Conservation (phyloP, 2,329 filamentous ascomycete genomes). For the Lachnellula hyalina region DNA sequence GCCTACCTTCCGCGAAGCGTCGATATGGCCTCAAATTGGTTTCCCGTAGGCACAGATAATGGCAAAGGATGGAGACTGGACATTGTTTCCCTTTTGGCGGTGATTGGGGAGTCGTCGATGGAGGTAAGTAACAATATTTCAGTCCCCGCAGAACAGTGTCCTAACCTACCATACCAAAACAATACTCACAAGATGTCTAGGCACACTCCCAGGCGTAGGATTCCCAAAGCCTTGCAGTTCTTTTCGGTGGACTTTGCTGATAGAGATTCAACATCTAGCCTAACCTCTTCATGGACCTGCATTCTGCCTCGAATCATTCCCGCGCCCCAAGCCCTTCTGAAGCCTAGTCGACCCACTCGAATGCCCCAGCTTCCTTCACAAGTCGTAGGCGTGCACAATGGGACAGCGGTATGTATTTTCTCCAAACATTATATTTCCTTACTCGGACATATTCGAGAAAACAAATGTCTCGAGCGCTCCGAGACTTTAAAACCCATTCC, state of each 20-base stretch:
- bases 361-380: conserved; percentile 50
- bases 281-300: conserved; percentile 53
- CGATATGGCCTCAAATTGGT: conserved; percentile 33
- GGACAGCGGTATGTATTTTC: conserved; percentile 35
- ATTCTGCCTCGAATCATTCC: conserved; percentile 56
- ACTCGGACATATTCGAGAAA: no score
- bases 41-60: conserved; percentile 36
- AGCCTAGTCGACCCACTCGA: conserved; percentile 47
- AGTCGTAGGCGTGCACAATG: conserved; percentile 54
- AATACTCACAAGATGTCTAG: no score
- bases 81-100: conserved; percentile 57
- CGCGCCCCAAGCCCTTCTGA: conserved; percentile 57
- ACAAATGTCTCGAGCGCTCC: no score
- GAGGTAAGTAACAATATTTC: conserved; percentile 21
- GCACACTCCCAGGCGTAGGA: conserved; percentile 43
- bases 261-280: conserved; percentile 13
- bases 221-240: not conserved
- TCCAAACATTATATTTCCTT: no score
- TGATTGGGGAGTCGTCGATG: conserved; percentile 57
- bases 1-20: not conserved
- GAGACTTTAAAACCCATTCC: no score
- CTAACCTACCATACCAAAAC: no score
- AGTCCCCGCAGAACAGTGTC: no score
- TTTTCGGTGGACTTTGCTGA: not conserved
- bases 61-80: conserved; percentile 50